Percentiles rank a stretch among this genome's conserved stretches.
These are phyloP conservation scores for Sugiyamaella lignohabitans DNA, from an alignment of 805 yeast genomes.

Conservation along the genomic window DNA sequence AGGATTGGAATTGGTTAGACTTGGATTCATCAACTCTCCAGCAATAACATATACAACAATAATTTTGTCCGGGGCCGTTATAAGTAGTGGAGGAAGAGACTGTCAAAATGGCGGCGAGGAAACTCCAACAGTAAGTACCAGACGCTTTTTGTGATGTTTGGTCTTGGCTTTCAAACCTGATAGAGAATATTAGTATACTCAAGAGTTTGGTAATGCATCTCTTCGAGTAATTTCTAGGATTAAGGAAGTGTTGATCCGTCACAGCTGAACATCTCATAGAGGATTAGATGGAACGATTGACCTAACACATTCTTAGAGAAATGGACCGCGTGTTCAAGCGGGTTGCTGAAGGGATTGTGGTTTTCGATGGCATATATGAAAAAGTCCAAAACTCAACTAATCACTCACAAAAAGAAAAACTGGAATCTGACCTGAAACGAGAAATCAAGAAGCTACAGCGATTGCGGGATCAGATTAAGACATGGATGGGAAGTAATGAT, in stretches of 20 bases:
- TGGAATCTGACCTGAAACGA: constrained; percentile 82
- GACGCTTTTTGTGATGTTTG: too few species aligned
- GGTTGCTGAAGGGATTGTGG: constrained; percentile 83
- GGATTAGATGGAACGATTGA: not conserved
- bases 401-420: constrained; percentile 84
- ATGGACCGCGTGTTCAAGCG: constrained; percentile 90
- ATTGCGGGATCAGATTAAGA: constrained; percentile 89
- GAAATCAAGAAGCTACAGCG: constrained; percentile 93
- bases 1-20: too few species aligned
- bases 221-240: too few species aligned
- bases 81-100: too few species aligned
- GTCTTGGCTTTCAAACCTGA: too few species aligned
- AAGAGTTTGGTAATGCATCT: not conserved
- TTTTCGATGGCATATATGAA: constrained; percentile 79
- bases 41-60: too few species aligned
- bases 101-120: constrained; percentile 41
- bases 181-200: not conserved
- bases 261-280: not conserved
- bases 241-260: too few species aligned
- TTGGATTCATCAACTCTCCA: too few species aligned
- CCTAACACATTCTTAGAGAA: constrained; percentile 38
- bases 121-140: constrained; percentile 43
- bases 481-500: constrained; percentile 87
- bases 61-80: too few species aligned
- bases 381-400: constrained; percentile 76